These are phyloP conservation scores for Backusella circina DNA, from an alignment of 192 early-diverging fungal genomes.

Conservation along the genomic window DNA sequence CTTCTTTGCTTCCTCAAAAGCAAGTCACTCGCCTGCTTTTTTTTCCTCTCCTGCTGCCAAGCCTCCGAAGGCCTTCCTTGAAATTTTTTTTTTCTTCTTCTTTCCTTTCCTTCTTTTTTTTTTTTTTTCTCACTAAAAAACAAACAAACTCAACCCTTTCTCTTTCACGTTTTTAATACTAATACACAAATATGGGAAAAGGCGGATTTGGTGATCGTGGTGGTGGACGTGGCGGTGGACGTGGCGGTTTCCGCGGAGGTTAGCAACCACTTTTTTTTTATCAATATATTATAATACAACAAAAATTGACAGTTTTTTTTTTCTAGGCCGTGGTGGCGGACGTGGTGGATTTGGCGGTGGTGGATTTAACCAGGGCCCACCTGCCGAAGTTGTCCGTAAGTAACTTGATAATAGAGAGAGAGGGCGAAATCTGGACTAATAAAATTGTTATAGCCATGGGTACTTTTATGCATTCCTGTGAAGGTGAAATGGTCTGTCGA, in stretches of 20 bases:
- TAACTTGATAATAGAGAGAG: too few species aligned
- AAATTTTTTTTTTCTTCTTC: neutral
- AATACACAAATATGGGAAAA: slow-evolving; percentile 22
- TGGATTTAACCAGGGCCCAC: slow-evolving; percentile 28
- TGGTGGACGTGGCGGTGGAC: slow-evolving; percentile 14
- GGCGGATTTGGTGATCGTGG: slow-evolving; percentile 32
- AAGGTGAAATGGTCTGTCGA: slow-evolving; percentile 96
- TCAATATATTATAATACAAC: neutral
- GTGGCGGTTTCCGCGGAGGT: slow-evolving; percentile 19
- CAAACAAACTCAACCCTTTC: neutral
- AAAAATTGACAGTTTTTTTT: neutral
- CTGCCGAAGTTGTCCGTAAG: slow-evolving; percentile 37
- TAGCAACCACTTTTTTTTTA: neutral
- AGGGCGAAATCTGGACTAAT: too few species aligned
- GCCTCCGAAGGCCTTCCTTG: neutral
- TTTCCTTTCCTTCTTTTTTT: neutral
- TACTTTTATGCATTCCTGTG: slow-evolving; percentile 88
- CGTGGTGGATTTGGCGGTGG: slow-evolving; percentile 17
- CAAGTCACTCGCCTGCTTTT: neutral
- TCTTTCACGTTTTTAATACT: slow-evolving; percentile 1
- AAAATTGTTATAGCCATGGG: slow-evolving; percentile 68
- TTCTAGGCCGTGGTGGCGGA: slow-evolving; percentile 16
- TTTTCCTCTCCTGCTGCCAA: neutral
- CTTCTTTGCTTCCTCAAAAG: neutral
- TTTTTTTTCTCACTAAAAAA: neutral